phyloP scores from a whole-genome alignment of 2,329 filamentous ascomycete species.

The Tolypocladium ovalisporum region DNA sequence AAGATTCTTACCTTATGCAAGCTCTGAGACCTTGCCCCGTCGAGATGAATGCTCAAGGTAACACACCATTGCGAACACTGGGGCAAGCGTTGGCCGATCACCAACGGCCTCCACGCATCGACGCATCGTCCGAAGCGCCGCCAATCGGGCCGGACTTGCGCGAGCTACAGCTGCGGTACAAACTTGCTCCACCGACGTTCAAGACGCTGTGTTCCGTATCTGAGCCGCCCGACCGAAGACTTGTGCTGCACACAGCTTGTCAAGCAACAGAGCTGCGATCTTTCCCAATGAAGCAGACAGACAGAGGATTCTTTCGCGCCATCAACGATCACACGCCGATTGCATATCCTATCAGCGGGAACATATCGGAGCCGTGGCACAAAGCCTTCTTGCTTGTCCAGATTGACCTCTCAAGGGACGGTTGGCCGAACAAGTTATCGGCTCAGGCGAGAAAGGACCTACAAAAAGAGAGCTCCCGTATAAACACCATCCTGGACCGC shows the following conservation, averaged over 20 bases:
- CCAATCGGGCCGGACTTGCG: conserved; percentile 3
- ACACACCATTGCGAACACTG: neutral
- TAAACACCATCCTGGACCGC: conserved; percentile 21
- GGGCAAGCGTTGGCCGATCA: neutral
- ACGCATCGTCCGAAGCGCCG: neutral
- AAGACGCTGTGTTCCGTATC: conserved; percentile 16
- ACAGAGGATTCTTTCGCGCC: conserved; percentile 23
- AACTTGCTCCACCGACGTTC: conserved; percentile 20
- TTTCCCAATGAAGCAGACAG: conserved; percentile 22
- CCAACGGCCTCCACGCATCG: neutral
- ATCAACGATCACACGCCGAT: conserved; percentile 27
- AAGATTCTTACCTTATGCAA: too few species aligned
- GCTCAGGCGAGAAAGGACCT: conserved; percentile 20
- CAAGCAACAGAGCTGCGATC: conserved; percentile 25
- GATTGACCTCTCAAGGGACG: conserved; percentile 52
- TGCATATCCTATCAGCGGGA: conserved; percentile 23
- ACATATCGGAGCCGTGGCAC: conserved; percentile 51
- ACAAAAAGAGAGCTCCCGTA: conserved; percentile 16
- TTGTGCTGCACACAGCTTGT: conserved; percentile 26
- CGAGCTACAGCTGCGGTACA: conserved; percentile 23
- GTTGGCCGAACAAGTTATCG: conserved; percentile 42
- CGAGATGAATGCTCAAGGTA: neutral
- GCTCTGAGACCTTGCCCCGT: neutral
- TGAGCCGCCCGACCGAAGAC: conserved; percentile 14
- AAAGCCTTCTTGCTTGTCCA: conserved; percentile 71